Conservation (phyloP, 306 rosid species). For the Luffa acutangula region DNA sequence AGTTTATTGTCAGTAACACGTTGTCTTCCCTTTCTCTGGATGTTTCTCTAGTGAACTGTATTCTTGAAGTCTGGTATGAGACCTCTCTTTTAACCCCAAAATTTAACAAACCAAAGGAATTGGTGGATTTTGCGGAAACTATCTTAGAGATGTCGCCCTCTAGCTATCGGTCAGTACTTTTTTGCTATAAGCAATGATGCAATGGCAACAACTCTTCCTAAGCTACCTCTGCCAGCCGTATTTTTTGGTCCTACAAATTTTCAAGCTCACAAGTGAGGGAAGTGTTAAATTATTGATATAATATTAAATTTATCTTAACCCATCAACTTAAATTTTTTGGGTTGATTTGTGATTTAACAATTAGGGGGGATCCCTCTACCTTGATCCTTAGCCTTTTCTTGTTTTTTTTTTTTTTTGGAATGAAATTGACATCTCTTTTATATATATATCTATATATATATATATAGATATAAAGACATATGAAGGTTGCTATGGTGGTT, state of each 20-base stretch:
- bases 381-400: no score
- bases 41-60: conserved; percentile 46
- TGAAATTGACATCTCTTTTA: no score
- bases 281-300: no score
- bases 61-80: conserved; percentile 70
- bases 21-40: conserved; percentile 52
- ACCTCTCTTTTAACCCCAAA: conserved; percentile 57
- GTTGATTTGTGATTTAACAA: no score
- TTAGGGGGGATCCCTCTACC: no score
- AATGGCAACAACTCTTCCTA: conserved; percentile 20
- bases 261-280: no score
- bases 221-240: conserved; percentile 33
- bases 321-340: no score
- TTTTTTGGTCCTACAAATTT: conserved; percentile 36
- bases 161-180: conserved; percentile 54
- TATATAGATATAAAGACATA: no score
- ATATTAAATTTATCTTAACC: no score
- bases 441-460: no score
- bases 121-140: conserved; percentile 85
- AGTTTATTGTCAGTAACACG: conserved; percentile 45
- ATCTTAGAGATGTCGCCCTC: conserved; percentile 61
- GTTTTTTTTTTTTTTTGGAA: no score
- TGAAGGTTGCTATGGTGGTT: no score
- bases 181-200: conserved; percentile 49
- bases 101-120: conserved; percentile 34